Base-by-base conservation (phyloP, 768 basidiomycete species). In the Termitomyces titanicus region DNA sequence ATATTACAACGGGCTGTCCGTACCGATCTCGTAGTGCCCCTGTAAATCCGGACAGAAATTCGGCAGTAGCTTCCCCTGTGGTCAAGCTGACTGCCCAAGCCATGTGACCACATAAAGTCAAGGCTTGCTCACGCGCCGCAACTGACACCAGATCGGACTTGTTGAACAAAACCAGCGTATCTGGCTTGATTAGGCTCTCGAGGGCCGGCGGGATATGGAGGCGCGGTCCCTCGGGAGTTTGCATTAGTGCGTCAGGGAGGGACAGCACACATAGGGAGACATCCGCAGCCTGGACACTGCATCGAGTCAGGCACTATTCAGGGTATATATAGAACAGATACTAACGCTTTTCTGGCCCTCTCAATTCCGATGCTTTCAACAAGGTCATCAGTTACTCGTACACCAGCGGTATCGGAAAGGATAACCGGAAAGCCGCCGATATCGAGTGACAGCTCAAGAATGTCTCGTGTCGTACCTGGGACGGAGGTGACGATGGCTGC, bases 401-500 rank as follows among this genome's bases (percentile, higher is more conserved):
- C 70, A 1, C 94, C 94, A 2, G 94, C 94, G 0, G 94, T 96
- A 66, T 97, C 94, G 1, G 86, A 80, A 12, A 94, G 77, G 24
- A 88, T 76, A 5, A 95, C 80, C 0, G 92, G 93, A 31, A 93
- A 71, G 0, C 94, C 94, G 10, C 84, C 89, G n/a, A 95, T 86
- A 66, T 97, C 92, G 1, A 97, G 78, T 0, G 91, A 86, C 17
- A 94, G 74, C 61, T 91, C 88, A 2, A 97, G 77, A 9, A 95
- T 80, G 63, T 96, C 94, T 24, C 94, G 79, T 5, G 94, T 97
- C 2, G 94, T 97, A 0, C 94, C 94, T 0, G 94, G 89, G 18
- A 92, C 76, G 3, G 87, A 78, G 0, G 94, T 94, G 13, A 94
- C 92, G 52, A 97, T 95, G 0, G 94, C 91, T 0, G 91, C 93